These are phyloP conservation scores for Gilbertella persicaria DNA, from an alignment of 371 early-diverging fungal genomes.

Conservation along the genomic window DNA sequence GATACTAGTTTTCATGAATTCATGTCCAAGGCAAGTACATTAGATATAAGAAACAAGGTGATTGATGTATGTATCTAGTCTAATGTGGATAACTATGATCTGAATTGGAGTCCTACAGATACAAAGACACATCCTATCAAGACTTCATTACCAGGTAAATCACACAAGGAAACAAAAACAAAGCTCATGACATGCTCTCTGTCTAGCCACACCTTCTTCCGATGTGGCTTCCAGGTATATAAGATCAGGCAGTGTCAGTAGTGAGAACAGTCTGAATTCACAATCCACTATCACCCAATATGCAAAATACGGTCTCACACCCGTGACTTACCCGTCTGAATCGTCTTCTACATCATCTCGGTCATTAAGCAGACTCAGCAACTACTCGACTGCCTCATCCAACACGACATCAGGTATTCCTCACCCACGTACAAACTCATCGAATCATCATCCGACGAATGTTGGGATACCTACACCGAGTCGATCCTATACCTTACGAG, in stretches of 20 bases:
- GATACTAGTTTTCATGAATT: slow-evolving; percentile 16
- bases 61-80: neutral
- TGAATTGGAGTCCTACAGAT: slow-evolving; percentile 23
- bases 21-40: slow-evolving; percentile 5
- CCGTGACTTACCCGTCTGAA: slow-evolving; percentile 37
- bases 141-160: slow-evolving; percentile 12
- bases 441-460: neutral
- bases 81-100: slow-evolving; percentile 4
- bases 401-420: slow-evolving; percentile 29
- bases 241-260: slow-evolving; percentile 46
- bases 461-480: slow-evolving; percentile 26
- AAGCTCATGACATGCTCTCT: too few species aligned
- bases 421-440: slow-evolving; percentile 15
- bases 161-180: neutral
- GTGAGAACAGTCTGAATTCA: slow-evolving; percentile 47
- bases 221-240: slow-evolving; percentile 4
- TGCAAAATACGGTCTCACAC: slow-evolving; percentile 38
- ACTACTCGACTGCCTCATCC: slow-evolving; percentile 43
- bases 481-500: slow-evolving; percentile 20
- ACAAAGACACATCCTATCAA: neutral
- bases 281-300: slow-evolving; percentile 47
- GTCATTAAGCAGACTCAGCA: slow-evolving; percentile 39
- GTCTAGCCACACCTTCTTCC: neutral
- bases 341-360: slow-evolving; percentile 47
- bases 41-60: neutral